Evolutionary conservation across 2,329 filamentous ascomycete genomes (phyloP).

Genomic region (Diaporthe australafricana): DNA sequence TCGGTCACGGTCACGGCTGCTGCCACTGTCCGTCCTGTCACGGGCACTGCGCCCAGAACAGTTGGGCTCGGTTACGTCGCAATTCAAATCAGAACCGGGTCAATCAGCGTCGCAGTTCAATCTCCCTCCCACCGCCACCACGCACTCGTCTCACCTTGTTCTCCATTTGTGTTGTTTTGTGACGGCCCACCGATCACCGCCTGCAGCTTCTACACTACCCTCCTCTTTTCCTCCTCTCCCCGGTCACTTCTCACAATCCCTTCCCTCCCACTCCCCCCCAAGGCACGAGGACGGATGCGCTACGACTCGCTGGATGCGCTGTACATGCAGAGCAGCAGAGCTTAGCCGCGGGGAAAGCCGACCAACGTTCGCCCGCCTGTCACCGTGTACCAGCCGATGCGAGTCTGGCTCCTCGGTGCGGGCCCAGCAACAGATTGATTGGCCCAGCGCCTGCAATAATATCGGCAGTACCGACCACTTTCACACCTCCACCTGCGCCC

Average conservation of each 20-base stretch:
- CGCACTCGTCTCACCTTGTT: conserved; percentile 18
- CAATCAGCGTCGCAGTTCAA: conserved; percentile 11
- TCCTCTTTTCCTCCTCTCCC: not conserved
- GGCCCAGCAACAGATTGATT: conserved; percentile 35
- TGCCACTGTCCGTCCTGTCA: not conserved
- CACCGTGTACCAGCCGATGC: conserved; percentile 12
- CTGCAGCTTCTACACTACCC: not conserved
- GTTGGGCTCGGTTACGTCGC: conserved; percentile 16
- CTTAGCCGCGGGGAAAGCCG: conserved; percentile 21
- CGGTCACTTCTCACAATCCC: conserved; percentile 21
- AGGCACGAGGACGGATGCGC: conserved; percentile 3
- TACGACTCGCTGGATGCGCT: not conserved
- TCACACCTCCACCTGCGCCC: conserved; percentile 5
- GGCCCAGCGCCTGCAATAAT: conserved; percentile 37
- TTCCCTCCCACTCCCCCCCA: not conserved
- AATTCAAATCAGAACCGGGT: conserved; percentile 4
- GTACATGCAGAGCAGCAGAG: conserved; percentile 13
- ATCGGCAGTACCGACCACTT: conserved; percentile 37
- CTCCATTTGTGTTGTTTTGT: not conserved
- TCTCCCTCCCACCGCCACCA: conserved; percentile 20
- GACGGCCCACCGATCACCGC: too few relatives aligned
- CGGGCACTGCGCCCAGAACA: not conserved
- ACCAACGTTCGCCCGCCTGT: conserved; percentile 7
- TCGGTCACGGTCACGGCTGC: not conserved
- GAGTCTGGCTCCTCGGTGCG: conserved; percentile 12